phyloP scores from a whole-genome alignment of 495 filamentous ascomycete species.

The Daldinia caldariorum region DNA sequence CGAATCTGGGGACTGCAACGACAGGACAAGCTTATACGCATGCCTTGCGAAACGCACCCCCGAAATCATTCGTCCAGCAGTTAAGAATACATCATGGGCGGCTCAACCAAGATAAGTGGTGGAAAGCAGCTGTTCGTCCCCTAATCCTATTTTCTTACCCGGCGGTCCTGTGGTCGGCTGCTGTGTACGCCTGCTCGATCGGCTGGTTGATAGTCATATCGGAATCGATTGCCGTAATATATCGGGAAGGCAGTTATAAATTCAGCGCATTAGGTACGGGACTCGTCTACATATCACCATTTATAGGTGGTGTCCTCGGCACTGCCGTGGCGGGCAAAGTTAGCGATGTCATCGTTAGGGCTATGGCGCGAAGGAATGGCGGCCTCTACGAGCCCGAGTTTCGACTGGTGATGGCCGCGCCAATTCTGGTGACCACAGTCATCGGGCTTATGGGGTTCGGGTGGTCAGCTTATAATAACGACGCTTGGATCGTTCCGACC shows the following conservation, averaged over 20 bases:
- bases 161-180: conserved; percentile 86
- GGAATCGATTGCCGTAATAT: conserved; percentile 83
- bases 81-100: conserved; percentile 80
- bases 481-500: conserved; percentile 91
- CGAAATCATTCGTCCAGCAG: conserved; percentile 73
- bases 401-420: conserved; percentile 88
- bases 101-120: conserved; percentile 81
- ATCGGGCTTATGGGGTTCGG: conserved; percentile 94
- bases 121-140: conserved; percentile 76
- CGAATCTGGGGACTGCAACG: conserved; percentile 41
- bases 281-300: conserved; percentile 88
- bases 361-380: conserved; percentile 83
- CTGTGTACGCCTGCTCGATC: conserved; percentile 88
- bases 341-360: conserved; percentile 82
- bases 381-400: conserved; percentile 98
- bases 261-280: conserved; percentile 84
- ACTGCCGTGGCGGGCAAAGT: conserved; percentile 91
- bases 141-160: conserved; percentile 90
- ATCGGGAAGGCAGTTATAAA: conserved; percentile 74
- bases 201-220: conserved; percentile 97
- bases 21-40: conserved; percentile 65
- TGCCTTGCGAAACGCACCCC: conserved; percentile 64
- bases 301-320: conserved; percentile 87
- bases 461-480: conserved; percentile 79
- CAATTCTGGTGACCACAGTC: conserved; percentile 79